These are phyloP conservation scores for Akanthomyces uredinophilus DNA, from an alignment of 2,329 filamentous ascomycete genomes.

Conservation along the genomic window DNA sequence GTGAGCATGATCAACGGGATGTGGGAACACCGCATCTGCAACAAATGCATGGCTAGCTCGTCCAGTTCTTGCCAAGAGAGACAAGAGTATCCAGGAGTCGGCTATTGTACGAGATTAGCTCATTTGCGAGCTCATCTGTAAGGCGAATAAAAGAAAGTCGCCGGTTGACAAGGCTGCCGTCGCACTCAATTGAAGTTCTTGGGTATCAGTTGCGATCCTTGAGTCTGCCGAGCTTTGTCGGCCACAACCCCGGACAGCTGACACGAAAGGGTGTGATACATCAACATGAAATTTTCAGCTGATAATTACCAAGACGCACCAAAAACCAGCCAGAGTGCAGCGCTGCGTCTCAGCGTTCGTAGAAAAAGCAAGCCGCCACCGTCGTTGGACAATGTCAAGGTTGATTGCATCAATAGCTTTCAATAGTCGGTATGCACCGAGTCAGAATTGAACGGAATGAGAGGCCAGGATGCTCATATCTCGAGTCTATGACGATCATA, in stretches of 20 bases:
- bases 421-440: neutral
- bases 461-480: neutral
- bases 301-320: neutral
- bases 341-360: neutral
- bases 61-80: neutral
- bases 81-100: neutral
- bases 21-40: neutral
- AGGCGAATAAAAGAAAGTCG: neutral
- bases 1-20: neutral
- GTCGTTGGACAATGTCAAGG: neutral
- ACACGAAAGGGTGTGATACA: neutral
- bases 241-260: neutral
- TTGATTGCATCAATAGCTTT: neutral
- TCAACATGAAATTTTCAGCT: neutral
- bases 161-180: neutral
- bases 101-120: constrained; percentile 1
- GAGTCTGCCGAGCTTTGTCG: neutral
- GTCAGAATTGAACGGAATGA: neutral
- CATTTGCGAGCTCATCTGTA: neutral
- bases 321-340: neutral
- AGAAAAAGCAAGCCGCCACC: neutral
- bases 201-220: neutral
- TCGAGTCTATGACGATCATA: neutral
- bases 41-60: neutral
- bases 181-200: neutral